These are phyloP conservation scores for Aspergillus pseudonomiae DNA, from an alignment of 2,329 filamentous ascomycete species.

Conservation along the genomic window DNA sequence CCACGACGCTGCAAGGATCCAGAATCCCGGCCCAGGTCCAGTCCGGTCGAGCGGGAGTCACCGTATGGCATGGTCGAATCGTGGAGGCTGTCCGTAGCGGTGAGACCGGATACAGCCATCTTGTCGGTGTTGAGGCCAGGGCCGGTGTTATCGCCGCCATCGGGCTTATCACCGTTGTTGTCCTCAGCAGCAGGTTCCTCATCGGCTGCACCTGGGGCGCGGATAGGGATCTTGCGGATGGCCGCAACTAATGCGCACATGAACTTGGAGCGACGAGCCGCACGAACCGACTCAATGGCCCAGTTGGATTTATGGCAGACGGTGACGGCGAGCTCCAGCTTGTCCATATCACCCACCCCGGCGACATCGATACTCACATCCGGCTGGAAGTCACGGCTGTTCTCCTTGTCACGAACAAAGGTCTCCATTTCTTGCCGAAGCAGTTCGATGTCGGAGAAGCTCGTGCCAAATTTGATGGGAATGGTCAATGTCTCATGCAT, in stretches of 20 bases:
- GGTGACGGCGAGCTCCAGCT: conserved; percentile 78
- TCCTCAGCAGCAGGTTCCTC: conserved; percentile 61
- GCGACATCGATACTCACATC: conserved; percentile 78
- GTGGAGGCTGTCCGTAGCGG: background rate
- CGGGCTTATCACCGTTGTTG: conserved; percentile 57
- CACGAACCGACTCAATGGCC: conserved; percentile 82
- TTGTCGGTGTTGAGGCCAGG: conserved; percentile 1
- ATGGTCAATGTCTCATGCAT: conserved; percentile 86
- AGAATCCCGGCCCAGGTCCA: conserved; percentile 30
- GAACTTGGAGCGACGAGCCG: conserved; percentile 86
- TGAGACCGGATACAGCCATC: conserved; percentile 12
- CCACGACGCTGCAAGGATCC: conserved; percentile 35
- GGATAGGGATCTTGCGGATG: conserved; percentile 83
- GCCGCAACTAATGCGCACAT: conserved; percentile 90
- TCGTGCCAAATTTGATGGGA: conserved; percentile 81
- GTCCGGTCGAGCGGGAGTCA: conserved; percentile 32
- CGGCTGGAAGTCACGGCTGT: conserved; percentile 86
- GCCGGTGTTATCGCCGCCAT: conserved; percentile 14
- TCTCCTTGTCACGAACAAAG: conserved; percentile 83
- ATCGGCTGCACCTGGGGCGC: conserved; percentile 71
- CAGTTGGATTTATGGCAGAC: conserved; percentile 93
- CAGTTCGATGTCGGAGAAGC: conserved; percentile 85
- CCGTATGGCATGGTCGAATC: conserved; percentile 12
- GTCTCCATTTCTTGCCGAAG: conserved; percentile 80
- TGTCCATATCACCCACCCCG: conserved; percentile 82